Conservation (phyloP, 345 rosid species). For the Combretum micranthum region DNA sequence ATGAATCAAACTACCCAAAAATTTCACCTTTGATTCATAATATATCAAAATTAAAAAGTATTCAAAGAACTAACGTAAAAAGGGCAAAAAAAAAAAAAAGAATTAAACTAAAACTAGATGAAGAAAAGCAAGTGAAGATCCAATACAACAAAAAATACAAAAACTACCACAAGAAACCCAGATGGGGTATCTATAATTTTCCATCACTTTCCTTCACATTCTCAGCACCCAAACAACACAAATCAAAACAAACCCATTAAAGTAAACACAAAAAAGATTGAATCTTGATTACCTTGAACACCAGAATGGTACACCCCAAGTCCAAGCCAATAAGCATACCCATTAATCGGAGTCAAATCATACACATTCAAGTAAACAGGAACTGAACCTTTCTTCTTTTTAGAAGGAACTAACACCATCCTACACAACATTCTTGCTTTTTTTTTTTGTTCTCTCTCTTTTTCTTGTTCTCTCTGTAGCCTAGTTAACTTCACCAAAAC, state of each 20-base stretch:
- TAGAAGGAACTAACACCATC: slow-evolving; percentile 38
- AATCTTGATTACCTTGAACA: slow-evolving; percentile 54
- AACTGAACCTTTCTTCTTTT: slow-evolving; percentile 57
- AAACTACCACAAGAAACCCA: not conserved
- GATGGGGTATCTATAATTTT: not conserved
- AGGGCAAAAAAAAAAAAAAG: no score
- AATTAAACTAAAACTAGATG: no score
- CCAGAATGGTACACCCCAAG: slow-evolving; percentile 97
- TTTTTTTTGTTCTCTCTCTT: not conserved
- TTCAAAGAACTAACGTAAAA: no score
- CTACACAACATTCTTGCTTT: slow-evolving; percentile 45
- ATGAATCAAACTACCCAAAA: no score
- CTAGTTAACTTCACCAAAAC: no score
- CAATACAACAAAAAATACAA: not conserved
- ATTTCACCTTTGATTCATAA: no score
- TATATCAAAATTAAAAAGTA: no score
- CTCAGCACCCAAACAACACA: slow-evolving; percentile 12
- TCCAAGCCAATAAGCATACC: slow-evolving; percentile 93
- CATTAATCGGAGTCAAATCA: slow-evolving; percentile 89
- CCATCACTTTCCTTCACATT: not conserved
- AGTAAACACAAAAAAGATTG: not conserved
- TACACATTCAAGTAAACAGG: slow-evolving; percentile 94
- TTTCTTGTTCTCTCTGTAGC: no score
- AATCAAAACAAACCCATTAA: not conserved
- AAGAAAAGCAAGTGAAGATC: not conserved